These are phyloP conservation scores for Arxiozyma bovina DNA, from an alignment of 1,139 yeast species.

Conservation along the genomic window DNA sequence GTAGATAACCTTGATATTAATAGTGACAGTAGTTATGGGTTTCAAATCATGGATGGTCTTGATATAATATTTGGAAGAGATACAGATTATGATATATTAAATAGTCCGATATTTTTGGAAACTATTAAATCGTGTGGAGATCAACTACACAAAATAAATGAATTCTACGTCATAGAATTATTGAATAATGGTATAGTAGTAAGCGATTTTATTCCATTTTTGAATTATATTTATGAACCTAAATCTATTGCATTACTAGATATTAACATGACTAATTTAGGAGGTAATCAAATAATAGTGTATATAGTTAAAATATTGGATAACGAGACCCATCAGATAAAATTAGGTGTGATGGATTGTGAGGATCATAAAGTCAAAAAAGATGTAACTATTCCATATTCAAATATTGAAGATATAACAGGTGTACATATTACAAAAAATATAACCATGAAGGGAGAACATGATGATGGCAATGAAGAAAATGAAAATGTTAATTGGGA, in stretches of 20 bases:
- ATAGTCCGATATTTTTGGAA: background rate
- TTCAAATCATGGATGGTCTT: constrained; percentile 8
- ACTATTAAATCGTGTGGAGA: background rate
- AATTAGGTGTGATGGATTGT: background rate
- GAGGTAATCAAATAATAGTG: background rate
- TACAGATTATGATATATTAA: background rate
- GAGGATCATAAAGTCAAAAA: background rate
- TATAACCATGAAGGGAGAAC: background rate
- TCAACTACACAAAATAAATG: background rate
- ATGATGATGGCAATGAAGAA: background rate
- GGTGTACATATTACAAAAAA: background rate
- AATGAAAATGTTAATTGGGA: background rate
- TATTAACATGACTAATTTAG: background rate
- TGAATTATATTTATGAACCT: background rate
- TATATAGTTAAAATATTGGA: background rate
- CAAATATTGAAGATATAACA: background rate
- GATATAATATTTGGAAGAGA: constrained; percentile 6
- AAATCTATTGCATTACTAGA: background rate
- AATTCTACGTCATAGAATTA: background rate
- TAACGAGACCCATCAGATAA: background rate
- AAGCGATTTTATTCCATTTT: background rate
- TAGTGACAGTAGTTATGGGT: constrained; percentile 7
- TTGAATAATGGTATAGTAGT: background rate
- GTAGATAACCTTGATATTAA: constrained; percentile 8
- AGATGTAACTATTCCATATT: background rate